Evolutionary conservation across 1,139 yeast species (phyloP), one percentile per base, ranked within the genome.

Genomic region (Taphrina sp.): DNA sequence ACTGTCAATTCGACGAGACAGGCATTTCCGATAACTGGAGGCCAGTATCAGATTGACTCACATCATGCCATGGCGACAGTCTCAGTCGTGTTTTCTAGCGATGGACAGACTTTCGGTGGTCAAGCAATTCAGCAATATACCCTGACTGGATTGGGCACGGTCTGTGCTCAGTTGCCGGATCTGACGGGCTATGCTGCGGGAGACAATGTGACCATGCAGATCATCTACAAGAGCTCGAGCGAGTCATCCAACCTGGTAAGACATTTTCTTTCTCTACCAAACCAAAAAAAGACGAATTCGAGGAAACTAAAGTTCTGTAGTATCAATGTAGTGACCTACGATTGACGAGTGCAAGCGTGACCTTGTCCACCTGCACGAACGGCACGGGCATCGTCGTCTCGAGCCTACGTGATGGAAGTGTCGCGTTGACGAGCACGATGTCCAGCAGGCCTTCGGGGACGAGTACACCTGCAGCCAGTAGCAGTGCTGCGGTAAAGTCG

Each of bases 61-160:
- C 54, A 33, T 17, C 54, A 49, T 16, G 54, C 54, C 1, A 26
- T 33, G 14, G 54, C 54, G 20, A 16, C 22, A 12, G 54, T 49
- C 4, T 33, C 44, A 14, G 23, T 49, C 29, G 46, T 31, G 31
- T 24, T 39, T 14, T 26, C 54, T 1, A 23, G 19, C 8, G 54
- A 39, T 10, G 46, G 28, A 5, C 22, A 26, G 28, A 39, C 37
- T 17, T 49, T 49, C 19, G 24, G 24, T 5, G 17, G 16, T 16
- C n/a, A 19, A 5, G 44, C 53, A 12, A 19, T 49, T 12, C 37
- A 33, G 37, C 37, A 33, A 28, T 49, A 49, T 26, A 49, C 54
- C n/a, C 14, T 39, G 54, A 49, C 54, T 14, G 54, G 54, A 0
- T 35, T 49, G 3, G 54, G 54, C 5, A 49, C 54, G 4, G 7